phyloP scores from a whole-genome alignment of 23 red algal genomes.

The Chondrus crispus region DNA sequence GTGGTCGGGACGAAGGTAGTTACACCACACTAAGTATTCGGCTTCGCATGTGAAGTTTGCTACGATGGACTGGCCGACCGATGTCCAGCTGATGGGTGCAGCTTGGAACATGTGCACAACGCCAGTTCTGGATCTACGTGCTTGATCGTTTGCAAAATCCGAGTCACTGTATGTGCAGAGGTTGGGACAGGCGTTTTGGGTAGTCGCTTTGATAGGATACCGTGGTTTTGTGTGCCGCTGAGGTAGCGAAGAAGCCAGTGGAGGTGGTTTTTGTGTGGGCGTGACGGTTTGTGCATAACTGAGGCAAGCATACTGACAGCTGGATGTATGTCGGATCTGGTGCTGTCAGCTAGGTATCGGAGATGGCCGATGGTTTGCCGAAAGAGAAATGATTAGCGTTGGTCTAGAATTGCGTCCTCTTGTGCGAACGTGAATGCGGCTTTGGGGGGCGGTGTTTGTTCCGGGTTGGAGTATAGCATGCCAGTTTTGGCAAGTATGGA shows the following conservation, averaged over 20 bases:
- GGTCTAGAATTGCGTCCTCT: background rate
- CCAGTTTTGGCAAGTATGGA: background rate
- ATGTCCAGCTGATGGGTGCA: too few species aligned
- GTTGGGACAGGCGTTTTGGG: too few species aligned
- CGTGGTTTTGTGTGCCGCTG: background rate
- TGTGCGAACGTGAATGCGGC: background rate
- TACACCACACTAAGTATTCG: too few species aligned
- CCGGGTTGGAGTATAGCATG: background rate
- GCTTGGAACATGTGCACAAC: too few species aligned
- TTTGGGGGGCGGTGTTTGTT: background rate
- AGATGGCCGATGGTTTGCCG: background rate
- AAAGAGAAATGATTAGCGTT: background rate
- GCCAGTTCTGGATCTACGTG: too few species aligned
- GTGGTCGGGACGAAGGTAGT: too few species aligned
- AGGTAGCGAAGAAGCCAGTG: background rate
- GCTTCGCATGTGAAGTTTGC: too few species aligned
- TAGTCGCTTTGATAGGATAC: too few species aligned
- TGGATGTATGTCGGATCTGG: background rate
- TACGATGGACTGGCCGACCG: too few species aligned
- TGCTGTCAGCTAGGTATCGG: background rate
- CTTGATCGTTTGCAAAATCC: too few species aligned
- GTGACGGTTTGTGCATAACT: background rate
- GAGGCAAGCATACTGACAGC: background rate
- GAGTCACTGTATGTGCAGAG: too few species aligned
- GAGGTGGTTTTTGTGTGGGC: background rate